Conservation (phyloP, 1,284 basidiomycete species). For the Hypsizygus ulmarius region DNA sequence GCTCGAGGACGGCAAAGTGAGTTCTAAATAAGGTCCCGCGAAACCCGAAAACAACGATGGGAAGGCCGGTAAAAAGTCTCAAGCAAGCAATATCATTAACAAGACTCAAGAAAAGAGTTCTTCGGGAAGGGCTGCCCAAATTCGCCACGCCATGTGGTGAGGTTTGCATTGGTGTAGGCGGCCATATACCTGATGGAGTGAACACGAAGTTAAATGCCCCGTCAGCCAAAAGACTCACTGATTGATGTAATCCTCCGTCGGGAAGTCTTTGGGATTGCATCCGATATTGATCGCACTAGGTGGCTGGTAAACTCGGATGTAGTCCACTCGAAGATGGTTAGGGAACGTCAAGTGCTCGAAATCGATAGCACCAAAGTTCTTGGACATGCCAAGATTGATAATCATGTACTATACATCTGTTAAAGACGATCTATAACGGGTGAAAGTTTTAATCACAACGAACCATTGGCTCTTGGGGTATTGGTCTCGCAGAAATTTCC, state of each 20-base stretch:
- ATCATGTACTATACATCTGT: conserved; percentile 36
- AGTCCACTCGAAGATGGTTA: conserved; percentile 64
- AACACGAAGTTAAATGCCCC: not conserved
- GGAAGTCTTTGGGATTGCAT: conserved; percentile 67
- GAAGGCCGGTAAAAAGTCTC: conserved; percentile 3
- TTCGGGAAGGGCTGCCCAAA: conserved; percentile 39
- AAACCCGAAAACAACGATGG: not conserved
- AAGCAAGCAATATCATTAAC: conserved; percentile 15
- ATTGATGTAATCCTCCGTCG: conserved; percentile 63
- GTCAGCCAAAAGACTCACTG: conserved; percentile 30
- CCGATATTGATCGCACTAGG: conserved; percentile 58
- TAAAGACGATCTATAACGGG: not conserved
- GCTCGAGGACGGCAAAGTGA: not conserved
- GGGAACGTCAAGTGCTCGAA: conserved; percentile 58
- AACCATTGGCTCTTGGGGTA: conserved; percentile 75
- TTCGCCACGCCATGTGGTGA: conserved; percentile 40
- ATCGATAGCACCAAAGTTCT: conserved; percentile 48
- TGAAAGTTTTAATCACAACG: conserved; percentile 18
- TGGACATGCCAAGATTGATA: conserved; percentile 41
- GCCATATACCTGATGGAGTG: conserved; percentile 31
- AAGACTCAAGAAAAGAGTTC: conserved; percentile 35
- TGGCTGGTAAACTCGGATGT: conserved; percentile 68
- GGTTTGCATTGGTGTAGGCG: conserved; percentile 41
- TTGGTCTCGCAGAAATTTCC: conserved; percentile 57
- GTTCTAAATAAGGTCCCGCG: conserved; percentile 1